A percentile compares a stretch with the other conserved stretches of the same genome.
phyloP scores from a whole-genome alignment of 148 eudicot genomes.

The Chenopodium album region DNA sequence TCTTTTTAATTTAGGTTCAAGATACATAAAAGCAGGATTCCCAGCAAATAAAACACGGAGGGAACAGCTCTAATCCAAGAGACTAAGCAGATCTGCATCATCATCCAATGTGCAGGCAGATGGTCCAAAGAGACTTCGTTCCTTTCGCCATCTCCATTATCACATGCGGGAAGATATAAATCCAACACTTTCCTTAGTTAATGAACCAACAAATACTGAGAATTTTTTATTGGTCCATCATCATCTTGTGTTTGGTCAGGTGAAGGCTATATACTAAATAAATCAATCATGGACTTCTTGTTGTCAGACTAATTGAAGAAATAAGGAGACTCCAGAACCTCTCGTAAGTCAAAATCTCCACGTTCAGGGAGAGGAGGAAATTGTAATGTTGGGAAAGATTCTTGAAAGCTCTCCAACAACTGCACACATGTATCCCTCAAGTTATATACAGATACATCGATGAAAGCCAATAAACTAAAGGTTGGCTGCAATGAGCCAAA shows the following conservation, averaged over 20 bases:
- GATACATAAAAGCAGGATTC: neutral
- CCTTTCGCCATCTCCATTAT: slow-evolving; percentile 3
- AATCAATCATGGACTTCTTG: slow-evolving; percentile 5
- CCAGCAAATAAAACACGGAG: neutral
- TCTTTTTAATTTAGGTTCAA: neutral
- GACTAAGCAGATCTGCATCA: neutral
- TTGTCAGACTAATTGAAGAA: slow-evolving; percentile 62
- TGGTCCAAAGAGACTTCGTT: neutral
- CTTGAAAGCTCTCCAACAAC: slow-evolving; percentile 73
- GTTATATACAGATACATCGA: neutral
- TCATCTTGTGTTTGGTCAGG: neutral
- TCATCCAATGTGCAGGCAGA: slow-evolving; percentile 5
- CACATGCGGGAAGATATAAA: neutral
- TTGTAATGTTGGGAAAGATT: slow-evolving; percentile 55
- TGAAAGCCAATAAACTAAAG: neutral
- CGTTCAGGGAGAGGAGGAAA: slow-evolving; percentile 95
- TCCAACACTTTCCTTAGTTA: neutral
- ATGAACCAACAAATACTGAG: neutral
- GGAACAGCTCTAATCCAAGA: neutral
- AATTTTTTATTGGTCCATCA: neutral
- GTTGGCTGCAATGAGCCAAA: neutral
- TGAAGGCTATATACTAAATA: slow-evolving; percentile 6
- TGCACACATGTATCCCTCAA: slow-evolving; percentile 25
- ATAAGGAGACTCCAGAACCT: slow-evolving; percentile 75
- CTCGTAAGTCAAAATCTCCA: slow-evolving; percentile 82